Evolutionary conservation across 768 basidiomycete genomes (phyloP).

Genomic region (Lactifluus echinatus): DNA sequence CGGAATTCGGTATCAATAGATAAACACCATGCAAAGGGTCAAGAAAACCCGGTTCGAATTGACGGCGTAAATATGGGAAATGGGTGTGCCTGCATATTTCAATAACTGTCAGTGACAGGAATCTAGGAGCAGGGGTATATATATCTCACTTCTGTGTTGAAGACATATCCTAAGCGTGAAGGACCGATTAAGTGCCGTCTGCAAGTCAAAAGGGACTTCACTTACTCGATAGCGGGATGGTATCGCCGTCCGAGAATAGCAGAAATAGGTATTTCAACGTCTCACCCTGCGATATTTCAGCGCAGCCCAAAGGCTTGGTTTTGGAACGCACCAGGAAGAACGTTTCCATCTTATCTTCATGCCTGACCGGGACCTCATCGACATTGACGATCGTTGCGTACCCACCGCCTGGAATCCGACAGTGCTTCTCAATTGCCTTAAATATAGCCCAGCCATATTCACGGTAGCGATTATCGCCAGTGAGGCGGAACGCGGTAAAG

Average conservation of each 20-base stretch:
- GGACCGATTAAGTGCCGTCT: constrained; percentile 13
- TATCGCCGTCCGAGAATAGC: constrained; percentile 64
- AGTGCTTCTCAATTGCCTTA: constrained; percentile 79
- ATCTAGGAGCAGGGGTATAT: not conserved
- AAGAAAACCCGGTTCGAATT: constrained; percentile 41
- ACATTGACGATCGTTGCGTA: constrained; percentile 83
- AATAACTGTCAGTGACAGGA: not conserved
- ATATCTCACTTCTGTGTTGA: constrained; percentile 75
- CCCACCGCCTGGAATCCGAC: constrained; percentile 67
- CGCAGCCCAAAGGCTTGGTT: not conserved
- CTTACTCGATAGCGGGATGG: constrained; percentile 70
- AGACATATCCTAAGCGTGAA: constrained; percentile 56
- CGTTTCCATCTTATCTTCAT: constrained; percentile 92
- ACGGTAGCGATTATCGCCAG: constrained; percentile 75
- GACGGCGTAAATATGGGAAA: constrained; percentile 59
- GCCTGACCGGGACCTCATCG: constrained; percentile 55
- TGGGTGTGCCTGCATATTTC: constrained; percentile 52
- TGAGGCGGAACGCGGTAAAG: constrained; percentile 85
- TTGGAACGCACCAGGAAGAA: constrained; percentile 66
- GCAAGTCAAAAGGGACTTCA: not conserved
- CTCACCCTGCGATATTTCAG: constrained; percentile 49
- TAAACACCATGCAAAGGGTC: constrained; percentile 12
- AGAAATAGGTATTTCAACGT: constrained; percentile 88
- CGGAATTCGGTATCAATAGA: constrained; percentile 6
- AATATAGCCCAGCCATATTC: constrained; percentile 86